Conservation (phyloP, 2,329 filamentous ascomycete species). For the Dothistroma pini region DNA sequence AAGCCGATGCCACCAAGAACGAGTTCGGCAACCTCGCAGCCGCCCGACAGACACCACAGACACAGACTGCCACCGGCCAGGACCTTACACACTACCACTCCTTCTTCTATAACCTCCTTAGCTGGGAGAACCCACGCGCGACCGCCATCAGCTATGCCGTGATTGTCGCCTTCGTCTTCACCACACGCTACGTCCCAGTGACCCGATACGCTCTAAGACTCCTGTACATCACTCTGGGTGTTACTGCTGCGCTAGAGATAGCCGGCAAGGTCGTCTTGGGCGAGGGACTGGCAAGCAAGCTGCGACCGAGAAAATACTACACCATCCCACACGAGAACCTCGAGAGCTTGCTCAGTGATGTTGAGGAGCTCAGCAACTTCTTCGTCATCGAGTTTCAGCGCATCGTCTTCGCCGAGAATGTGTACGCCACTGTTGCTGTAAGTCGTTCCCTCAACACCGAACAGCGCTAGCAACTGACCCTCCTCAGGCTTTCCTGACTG, state of each 20-base stretch:
- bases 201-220: slow-evolving; percentile 60
- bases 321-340: slow-evolving; percentile 62
- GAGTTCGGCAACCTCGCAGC: slow-evolving; percentile 58
- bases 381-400: slow-evolving; percentile 66
- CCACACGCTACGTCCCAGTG: slow-evolving; percentile 60
- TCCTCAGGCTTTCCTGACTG: slow-evolving; percentile 54
- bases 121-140: slow-evolving; percentile 64
- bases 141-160: slow-evolving; percentile 58
- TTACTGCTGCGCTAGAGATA: slow-evolving; percentile 56
- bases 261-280: slow-evolving; percentile 54
- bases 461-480: slow-evolving; percentile 19
- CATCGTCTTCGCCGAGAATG: slow-evolving; percentile 63
- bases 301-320: slow-evolving; percentile 63
- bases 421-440: slow-evolving; percentile 58
- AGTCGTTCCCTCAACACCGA: slow-evolving; percentile 29
- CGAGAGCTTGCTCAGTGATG: slow-evolving; percentile 58
- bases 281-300: slow-evolving; percentile 57
- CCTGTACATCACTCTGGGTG: slow-evolving; percentile 56
- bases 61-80: slow-evolving; percentile 57
- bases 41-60: slow-evolving; percentile 51
- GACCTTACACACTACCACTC: slow-evolving; percentile 65
- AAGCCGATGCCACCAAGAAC: slow-evolving; percentile 53
- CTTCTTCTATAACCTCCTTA: slow-evolving; percentile 62
- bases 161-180: slow-evolving; percentile 58
- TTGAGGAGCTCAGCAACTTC: slow-evolving; percentile 64